Evolutionary conservation across 495 filamentous ascomycete genomes (phyloP), one percentile per base, ranked within the genome.

Genomic region (Penicilliopsis zonata): DNA sequence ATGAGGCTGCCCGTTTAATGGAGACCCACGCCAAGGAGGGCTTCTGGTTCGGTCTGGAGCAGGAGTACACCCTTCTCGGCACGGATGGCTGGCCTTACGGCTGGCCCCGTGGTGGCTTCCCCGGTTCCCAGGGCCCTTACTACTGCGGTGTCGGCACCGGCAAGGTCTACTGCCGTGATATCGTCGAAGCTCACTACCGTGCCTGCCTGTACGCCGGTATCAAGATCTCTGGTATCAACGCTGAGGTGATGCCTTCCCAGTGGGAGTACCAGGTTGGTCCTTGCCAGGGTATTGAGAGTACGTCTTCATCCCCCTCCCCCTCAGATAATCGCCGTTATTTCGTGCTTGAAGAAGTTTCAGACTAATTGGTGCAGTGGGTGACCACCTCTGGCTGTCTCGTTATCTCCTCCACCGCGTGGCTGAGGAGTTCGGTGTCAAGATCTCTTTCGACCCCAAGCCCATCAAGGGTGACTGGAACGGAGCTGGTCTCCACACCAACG

Each of bases 251-350:
- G 78, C 86, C 90, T 35, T 86, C 82, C 38, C 90, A 98, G 61
- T 98, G 90, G 90, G 90, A 98, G 66, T 96, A 86, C 80, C 90
- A 98, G 61, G 82, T 98, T 50, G 90, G 92, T 40, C 92, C 92
- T 42, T 94, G 88, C 66, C 52, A 66, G 24, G 90, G 90, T 30
- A 96, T 98, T 53, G 74, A 84, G 54, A 65, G 78, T 81, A 57
- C 57, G 70, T 69, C 37, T 17, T 25, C 34, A 19, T 20, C 18
- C 17, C 24, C n/a, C 9, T 15, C 13, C 34, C 19, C 20, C 31
- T 52, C 28, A 51, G 31, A 34, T 44, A 23, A 34, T 14, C 27
- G 29, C n/a, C n/a, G 18, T 26, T 38, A 39, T 36, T 39, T 43
- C 21, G n/a, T n/a, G n/a, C n/a, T n/a, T n/a, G n/a, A n/a, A n/a